phyloP scores from a whole-genome alignment of 176 grass and related monocot genomes.

The Elaeis guineensis region DNA sequence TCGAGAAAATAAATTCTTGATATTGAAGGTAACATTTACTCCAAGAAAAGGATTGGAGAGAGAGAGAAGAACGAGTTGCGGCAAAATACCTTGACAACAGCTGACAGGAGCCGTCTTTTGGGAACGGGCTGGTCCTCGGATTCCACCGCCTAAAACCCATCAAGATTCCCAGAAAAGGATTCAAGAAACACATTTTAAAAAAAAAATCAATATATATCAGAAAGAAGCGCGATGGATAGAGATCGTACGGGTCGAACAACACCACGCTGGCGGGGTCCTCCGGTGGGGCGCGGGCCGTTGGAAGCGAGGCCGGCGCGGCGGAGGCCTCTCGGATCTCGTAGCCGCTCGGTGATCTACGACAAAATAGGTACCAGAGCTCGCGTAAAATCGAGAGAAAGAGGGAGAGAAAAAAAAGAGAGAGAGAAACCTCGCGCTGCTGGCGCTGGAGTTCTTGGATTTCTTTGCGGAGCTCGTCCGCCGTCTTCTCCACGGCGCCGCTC shows the following conservation, averaged over 20 bases:
- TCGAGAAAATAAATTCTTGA: neutral
- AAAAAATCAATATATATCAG: neutral
- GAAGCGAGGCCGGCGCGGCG: conserved; percentile 32
- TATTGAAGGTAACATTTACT: neutral
- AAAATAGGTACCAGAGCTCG: conserved; percentile 12
- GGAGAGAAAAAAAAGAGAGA: neutral
- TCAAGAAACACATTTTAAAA: neutral
- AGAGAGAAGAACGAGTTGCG: neutral
- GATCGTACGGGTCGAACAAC: conserved; percentile 49
- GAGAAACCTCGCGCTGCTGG: conserved; percentile 74
- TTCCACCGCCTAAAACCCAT: conserved; percentile 40
- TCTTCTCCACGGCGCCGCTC: conserved; percentile 68
- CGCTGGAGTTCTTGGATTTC: conserved; percentile 96
- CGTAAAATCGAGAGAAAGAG: conserved; percentile 11
- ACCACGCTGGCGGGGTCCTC: conserved; percentile 35
- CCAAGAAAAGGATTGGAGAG: too few relatives aligned
- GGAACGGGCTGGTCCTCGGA: conserved; percentile 43
- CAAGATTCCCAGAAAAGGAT: neutral
- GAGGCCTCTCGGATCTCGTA: conserved; percentile 75
- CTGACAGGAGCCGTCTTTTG: conserved; percentile 68
- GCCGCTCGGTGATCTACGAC: conserved; percentile 78
- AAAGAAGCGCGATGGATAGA: neutral
- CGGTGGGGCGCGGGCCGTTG: conserved; percentile 23
- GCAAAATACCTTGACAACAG: conserved; percentile 65
- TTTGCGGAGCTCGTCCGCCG: conserved; percentile 79